phyloP scores from a whole-genome alignment of 495 filamentous ascomycete genomes.

The Hyaloscypha hepaticicola region DNA sequence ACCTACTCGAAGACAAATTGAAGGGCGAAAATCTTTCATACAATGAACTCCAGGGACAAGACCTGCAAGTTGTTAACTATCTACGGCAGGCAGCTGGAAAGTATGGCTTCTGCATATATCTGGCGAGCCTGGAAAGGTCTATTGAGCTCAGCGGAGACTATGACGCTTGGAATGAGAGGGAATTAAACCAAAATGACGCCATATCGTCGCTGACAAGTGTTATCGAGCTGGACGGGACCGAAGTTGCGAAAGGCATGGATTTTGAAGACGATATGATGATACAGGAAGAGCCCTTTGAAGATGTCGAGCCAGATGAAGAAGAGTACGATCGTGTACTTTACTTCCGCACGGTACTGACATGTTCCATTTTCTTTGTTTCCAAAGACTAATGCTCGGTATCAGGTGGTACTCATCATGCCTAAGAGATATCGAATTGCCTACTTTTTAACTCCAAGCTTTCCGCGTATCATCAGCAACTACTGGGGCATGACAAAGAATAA shows the following conservation, averaged over 20 bases:
- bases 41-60: constrained; percentile 39
- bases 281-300: background rate
- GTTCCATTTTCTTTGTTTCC: background rate
- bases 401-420: background rate
- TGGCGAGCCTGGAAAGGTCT: constrained; percentile 38
- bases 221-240: background rate
- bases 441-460: background rate
- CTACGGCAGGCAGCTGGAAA: constrained; percentile 37
- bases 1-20: constrained; percentile 47
- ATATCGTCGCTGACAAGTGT: background rate
- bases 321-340: background rate
- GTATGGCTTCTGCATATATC: constrained; percentile 36
- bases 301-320: background rate
- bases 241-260: background rate
- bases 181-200: background rate
- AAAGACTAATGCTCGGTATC: background rate
- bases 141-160: constrained; percentile 25
- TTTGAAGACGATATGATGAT: background rate
- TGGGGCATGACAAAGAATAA: background rate
- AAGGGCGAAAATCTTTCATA: constrained; percentile 41
- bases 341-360: background rate
- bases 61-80: constrained; percentile 31
- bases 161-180: background rate
- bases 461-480: background rate
- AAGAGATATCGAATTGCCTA: background rate